A percentile compares a stretch with the other conserved stretches of the same genome.
Evolutionary conservation across 371 early-diverging fungal genomes (phyloP).

Genomic region (Haplosporangium sp.): DNA sequence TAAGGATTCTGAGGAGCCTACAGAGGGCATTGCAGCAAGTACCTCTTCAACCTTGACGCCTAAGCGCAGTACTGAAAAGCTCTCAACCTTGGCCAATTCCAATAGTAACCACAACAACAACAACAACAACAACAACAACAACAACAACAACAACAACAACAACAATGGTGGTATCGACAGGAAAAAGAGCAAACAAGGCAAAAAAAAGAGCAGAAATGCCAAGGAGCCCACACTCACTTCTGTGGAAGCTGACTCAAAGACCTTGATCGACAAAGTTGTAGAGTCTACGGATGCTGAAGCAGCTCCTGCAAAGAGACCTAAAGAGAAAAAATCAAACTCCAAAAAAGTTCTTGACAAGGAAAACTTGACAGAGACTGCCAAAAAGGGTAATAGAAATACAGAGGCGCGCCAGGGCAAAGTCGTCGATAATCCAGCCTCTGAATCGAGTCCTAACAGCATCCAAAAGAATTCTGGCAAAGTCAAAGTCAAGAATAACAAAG

Average conservation of each 20-base stretch:
- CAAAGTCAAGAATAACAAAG: conserved; percentile 9
- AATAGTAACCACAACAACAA: conserved; percentile 11
- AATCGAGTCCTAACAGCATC: not conserved
- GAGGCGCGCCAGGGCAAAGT: conserved; percentile 1
- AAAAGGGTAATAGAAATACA: not conserved
- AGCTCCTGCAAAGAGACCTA: not conserved
- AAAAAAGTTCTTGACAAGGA: conserved; percentile 7
- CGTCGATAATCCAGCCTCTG: not conserved
- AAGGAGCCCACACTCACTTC: conserved; percentile 26
- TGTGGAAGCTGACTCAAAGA: conserved; percentile 1
- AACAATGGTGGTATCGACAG: not conserved
- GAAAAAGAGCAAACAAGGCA: conserved; percentile 21
- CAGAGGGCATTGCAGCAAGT: not conserved
- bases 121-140: conserved; percentile 15
- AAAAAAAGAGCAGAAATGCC: conserved; percentile 27
- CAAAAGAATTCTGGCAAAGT: not conserved
- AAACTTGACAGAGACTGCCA: conserved; percentile 5
- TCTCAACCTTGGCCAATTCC: conserved; percentile 26
- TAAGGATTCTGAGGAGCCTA: conserved; percentile 8
- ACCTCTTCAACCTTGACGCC: conserved; percentile 17
- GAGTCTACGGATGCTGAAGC: not conserved
- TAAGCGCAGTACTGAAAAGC: conserved; percentile 28
- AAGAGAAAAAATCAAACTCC: conserved; percentile 10
- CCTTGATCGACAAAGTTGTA: not conserved
- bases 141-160: conserved; percentile 12